Conservation (phyloP, 1,284 basidiomycete genomes). For the Schizophyllum commune region DNA sequence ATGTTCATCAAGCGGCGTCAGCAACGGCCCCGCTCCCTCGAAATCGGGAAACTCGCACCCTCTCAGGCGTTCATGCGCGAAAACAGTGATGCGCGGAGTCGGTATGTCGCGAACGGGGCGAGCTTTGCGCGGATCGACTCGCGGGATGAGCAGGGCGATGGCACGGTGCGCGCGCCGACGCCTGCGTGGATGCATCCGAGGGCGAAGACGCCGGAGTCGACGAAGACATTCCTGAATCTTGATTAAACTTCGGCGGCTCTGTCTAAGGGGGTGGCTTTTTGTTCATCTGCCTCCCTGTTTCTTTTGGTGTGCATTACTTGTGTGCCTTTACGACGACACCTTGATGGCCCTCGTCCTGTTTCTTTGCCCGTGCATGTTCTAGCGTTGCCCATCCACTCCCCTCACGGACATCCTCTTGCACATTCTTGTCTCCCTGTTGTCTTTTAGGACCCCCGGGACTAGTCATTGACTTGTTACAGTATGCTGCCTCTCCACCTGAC, state of each 20-base stretch:
- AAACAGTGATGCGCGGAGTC: constrained; percentile 2
- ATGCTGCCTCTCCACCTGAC: too few species aligned
- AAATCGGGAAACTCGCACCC: constrained; percentile 31
- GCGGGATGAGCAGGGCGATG: background rate
- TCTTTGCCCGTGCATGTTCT: too few species aligned
- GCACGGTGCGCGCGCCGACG: background rate
- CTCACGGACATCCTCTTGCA: too few species aligned
- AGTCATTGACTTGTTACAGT: too few species aligned
- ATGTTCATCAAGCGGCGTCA: constrained; percentile 25
- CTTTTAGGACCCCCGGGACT: too few species aligned
- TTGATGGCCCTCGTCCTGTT: background rate
- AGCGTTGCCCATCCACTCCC: background rate
- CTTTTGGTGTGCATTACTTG: background rate
- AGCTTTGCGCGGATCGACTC: constrained; percentile 3
- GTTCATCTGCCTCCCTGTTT: background rate
- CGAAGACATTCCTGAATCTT: background rate
- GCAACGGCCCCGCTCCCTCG: constrained; percentile 19
- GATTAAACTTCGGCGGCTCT: background rate
- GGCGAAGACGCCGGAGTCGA: background rate
- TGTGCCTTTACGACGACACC: background rate
- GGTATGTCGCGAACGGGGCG: constrained; percentile 1
- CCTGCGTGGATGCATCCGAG: background rate
- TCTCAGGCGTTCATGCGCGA: constrained; percentile 38
- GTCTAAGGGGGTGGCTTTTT: too few species aligned
- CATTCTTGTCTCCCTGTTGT: too few species aligned